phyloP scores from a whole-genome alignment of 169 alveolate species.

The Blepharisma undulans region DNA sequence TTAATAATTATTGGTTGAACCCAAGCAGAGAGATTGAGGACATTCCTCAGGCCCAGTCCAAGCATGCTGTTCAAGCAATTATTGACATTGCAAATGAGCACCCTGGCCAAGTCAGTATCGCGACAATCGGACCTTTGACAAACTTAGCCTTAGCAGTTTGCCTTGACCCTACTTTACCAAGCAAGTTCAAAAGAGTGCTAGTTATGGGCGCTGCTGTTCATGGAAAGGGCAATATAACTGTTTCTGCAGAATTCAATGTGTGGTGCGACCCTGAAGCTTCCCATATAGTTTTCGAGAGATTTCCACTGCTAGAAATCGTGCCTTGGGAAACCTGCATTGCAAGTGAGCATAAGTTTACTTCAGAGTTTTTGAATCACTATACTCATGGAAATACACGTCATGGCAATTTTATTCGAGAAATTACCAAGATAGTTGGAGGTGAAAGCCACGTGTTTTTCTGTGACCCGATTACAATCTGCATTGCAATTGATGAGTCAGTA shows the following conservation, averaged over 20 bases:
- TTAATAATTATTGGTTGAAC: constrained; percentile 28
- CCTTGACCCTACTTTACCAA: constrained; percentile 55
- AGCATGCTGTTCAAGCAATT: constrained; percentile 49
- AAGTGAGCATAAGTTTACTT: constrained; percentile 7
- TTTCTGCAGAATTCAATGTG: constrained; percentile 64
- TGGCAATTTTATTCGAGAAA: constrained; percentile 29
- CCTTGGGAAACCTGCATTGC: constrained; percentile 49
- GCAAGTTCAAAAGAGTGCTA: constrained; percentile 51
- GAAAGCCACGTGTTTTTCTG: constrained; percentile 48
- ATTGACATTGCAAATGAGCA: constrained; percentile 40
- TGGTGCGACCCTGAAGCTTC: constrained; percentile 74
- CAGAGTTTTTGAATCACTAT: not conserved
- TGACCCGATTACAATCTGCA: constrained; percentile 36
- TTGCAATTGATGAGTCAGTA: constrained; percentile 30
- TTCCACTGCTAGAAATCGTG: constrained; percentile 38
- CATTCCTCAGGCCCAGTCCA: not conserved
- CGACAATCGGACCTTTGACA: constrained; percentile 66
- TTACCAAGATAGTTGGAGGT: constrained; percentile 42
- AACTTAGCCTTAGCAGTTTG: constrained; percentile 64
- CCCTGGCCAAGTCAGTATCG: constrained; percentile 46
- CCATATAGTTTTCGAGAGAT: constrained; percentile 42
- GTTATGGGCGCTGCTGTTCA: constrained; percentile 63
- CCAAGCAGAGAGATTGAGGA: not conserved
- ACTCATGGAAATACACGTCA: not conserved
- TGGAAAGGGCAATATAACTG: constrained; percentile 61